Base-by-base conservation (phyloP, 306 rosid species). In the Prunus salicina region DNA sequence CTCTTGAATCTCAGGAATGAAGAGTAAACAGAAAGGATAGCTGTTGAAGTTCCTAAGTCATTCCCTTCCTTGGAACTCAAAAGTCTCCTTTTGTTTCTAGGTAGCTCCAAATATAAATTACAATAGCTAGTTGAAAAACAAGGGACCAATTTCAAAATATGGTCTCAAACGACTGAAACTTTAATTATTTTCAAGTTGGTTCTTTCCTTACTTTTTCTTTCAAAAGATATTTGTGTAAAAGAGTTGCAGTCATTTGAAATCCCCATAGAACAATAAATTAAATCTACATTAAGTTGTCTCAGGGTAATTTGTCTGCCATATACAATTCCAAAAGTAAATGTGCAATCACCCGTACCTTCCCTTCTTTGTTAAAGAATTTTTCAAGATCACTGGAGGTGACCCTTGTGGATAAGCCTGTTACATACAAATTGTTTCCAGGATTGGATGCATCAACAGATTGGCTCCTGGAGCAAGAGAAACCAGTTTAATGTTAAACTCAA, bases 361-460 rank as follows among this genome's bases (percentile, higher is more conserved):
- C 89, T 64, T 87, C 79, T 56, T 67, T 82, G 50, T 56, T 53
- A 66, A 87, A 85, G 56, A 61, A 80, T 69, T 82, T 76, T 57
- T 76, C 83, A 73, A 87, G 86, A 76, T 85, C 87, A 62, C 49
- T 64, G 20, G 65, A 41, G 49, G 81, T 81, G 41, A 79, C 64
- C 82, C 91, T 83, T 15, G 86, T 80, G 76, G 91, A 76, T 69
- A 88, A 76, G 63, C 87, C 86, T 4, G 81, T 85, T 69, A 85
- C 84, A 64, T 77, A 87, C 74, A 87, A 71, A 84, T 80, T 87
- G 69, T 88, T 88, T 71, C 91, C 87, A 50, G 86, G 86, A 85
- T 88, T 88, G 72, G 64, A 9, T 22, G 47, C 78, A 49, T 60
- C 80, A 46, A 0, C 76, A 61, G 76, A 65, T 52, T 77, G 81